Percentiles rank a stretch among this genome's conserved stretches.
Evolutionary conservation across 305 asterid species (phyloP).

Genomic region (Nicotiana rustica): DNA sequence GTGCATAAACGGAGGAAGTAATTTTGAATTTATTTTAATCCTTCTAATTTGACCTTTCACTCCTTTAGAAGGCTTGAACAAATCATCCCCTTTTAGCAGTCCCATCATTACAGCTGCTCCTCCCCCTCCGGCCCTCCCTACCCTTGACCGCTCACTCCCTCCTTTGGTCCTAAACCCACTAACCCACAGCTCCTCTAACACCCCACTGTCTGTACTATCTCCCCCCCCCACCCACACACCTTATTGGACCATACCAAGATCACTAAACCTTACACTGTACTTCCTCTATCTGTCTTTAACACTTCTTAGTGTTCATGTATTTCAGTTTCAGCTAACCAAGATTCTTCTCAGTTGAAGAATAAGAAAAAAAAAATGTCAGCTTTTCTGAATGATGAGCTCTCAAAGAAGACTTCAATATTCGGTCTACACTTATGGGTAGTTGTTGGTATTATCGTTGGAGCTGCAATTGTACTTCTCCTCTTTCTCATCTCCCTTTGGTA

Average conservation of each 20-base stretch:
- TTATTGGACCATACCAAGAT: not conserved
- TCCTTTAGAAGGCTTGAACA: constrained; percentile 11
- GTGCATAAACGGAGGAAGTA: no score
- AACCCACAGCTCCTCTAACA: not conserved
- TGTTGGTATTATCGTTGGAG: constrained; percentile 69
- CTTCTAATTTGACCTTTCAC: not conserved
- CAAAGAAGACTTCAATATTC: constrained; percentile 72
- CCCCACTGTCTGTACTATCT: not conserved
- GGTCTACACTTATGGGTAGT: constrained; percentile 77
- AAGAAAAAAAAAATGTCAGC: constrained; percentile 41
- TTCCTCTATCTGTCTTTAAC: not conserved
- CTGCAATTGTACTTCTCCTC: constrained; percentile 62
- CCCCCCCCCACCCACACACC: not conserved
- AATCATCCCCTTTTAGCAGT: constrained; percentile 2
- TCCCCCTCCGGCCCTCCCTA: not conserved
- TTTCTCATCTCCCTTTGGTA: constrained; percentile 65
- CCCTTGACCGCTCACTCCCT: not conserved
- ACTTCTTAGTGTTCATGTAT: constrained; percentile 18
- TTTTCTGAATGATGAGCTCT: constrained; percentile 57
- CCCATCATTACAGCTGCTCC: constrained; percentile 38
- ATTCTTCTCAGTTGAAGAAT: not conserved
- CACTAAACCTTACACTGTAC: not conserved
- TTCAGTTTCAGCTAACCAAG: constrained; percentile 10
- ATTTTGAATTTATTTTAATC: no score
- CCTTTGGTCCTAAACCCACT: constrained; percentile 4